These are phyloP conservation scores for Taphrina populina DNA, from an alignment of 1,139 yeast genomes.

Conservation along the genomic window DNA sequence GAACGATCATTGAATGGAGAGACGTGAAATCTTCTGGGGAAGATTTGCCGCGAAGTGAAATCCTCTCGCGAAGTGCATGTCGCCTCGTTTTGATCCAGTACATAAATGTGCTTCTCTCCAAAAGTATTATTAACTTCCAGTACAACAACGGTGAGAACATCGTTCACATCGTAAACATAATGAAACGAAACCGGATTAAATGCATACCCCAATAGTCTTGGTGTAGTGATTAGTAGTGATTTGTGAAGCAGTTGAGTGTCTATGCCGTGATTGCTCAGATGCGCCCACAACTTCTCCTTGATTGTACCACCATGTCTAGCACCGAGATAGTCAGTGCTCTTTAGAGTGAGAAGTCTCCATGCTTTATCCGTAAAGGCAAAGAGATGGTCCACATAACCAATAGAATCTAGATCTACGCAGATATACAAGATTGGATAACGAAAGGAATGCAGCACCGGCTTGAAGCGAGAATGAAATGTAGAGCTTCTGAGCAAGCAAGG, in stretches of 20 bases:
- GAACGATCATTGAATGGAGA: conserved; percentile 34
- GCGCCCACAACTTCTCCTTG: conserved; percentile 27
- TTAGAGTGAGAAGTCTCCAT: conserved; percentile 18
- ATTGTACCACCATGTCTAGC: conserved; percentile 8
- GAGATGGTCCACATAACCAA: conserved; percentile 7
- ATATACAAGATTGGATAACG: conserved; percentile 26
- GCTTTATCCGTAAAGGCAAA: background rate
- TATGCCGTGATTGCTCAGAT: conserved; percentile 18
- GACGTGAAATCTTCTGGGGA: conserved; percentile 30
- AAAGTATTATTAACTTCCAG: conserved; percentile 33
- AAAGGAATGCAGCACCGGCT: conserved; percentile 27
- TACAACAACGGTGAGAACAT: conserved; percentile 10
- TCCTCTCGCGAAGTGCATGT: background rate
- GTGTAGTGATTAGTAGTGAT: conserved; percentile 21
- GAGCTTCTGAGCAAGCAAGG: conserved; percentile 14
- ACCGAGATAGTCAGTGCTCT: conserved; percentile 14
- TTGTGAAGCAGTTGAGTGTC: conserved; percentile 3
- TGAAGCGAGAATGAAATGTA: conserved; percentile 28
- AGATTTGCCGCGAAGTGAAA: conserved; percentile 18
- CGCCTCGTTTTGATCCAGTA: conserved; percentile 11
- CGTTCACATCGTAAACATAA: conserved; percentile 13
- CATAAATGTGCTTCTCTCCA: conserved; percentile 31
- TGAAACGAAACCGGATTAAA: conserved; percentile 34
- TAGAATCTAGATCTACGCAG: conserved; percentile 14
- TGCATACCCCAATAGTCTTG: conserved; percentile 31